Conservation (phyloP, 225 moss, liverwort and hornwort genomes). For the Polytrichum commune region DNA sequence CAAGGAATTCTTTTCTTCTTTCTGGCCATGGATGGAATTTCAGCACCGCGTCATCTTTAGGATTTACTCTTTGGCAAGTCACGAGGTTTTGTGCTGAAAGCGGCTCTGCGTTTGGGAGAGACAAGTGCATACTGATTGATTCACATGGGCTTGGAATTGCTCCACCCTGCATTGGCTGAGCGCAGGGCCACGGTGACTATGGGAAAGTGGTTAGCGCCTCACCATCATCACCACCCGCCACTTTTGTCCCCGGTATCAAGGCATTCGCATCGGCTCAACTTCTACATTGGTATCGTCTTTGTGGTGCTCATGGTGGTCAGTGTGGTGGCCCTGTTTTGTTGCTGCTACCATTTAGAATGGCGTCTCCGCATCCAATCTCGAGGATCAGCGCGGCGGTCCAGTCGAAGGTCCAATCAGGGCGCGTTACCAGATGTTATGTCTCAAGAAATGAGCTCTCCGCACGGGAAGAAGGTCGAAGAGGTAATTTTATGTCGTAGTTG, state of each 20-base stretch:
- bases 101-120: too few species aligned
- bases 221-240: conserved; percentile 37
- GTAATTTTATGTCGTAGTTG: conserved; percentile 4
- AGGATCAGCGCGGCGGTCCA: conserved; percentile 23
- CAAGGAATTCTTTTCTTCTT: background rate
- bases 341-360: conserved; percentile 56
- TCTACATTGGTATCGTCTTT: conserved; percentile 40
- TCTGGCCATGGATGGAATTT: background rate
- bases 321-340: conserved; percentile 42
- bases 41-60: background rate
- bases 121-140: background rate
- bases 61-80: background rate
- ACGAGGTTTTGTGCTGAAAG: too few species aligned
- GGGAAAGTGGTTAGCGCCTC: conserved; percentile 30
- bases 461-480: conserved; percentile 43
- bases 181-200: conserved; percentile 15
- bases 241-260: conserved; percentile 33
- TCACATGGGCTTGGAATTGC: background rate
- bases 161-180: conserved; percentile 2
- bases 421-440: conserved; percentile 5
- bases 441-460: conserved; percentile 21
- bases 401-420: conserved; percentile 10
- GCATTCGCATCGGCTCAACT: conserved; percentile 35
- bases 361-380: conserved; percentile 43
- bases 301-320: conserved; percentile 45